Evolutionary conservation across 352 stramenopile species (phyloP), one percentile per base, ranked within the genome.

Genomic region (Saprolegnia diclina): DNA sequence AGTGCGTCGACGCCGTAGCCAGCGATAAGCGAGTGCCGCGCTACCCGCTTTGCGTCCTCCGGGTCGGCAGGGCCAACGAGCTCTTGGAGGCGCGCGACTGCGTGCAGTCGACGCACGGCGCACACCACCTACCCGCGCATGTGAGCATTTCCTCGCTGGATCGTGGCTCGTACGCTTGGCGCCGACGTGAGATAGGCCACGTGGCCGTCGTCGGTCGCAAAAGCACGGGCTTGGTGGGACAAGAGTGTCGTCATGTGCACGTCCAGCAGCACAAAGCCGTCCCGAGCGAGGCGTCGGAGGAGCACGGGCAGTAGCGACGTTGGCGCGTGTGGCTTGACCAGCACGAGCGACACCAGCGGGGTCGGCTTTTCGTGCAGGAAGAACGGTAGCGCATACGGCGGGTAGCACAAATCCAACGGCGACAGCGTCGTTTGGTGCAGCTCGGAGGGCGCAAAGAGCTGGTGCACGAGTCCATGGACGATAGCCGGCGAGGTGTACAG

Each of bases 31-130:
- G 63, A 62, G 37, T 62, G 52, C 26, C 63, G 29, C 18, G 63
- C 63, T 21, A 24, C 6, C 32, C 44, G 50, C 10, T 45, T 44
- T 18, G 63, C 63, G 11, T 37, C 32, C 9, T 29, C 50, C 14
- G 63, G 63, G 26, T 69, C 45, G n/a, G 42, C 16, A 9, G 63
- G 63, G 21, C 63, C 63, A 18, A 69, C 63, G 7, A 69, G 26
- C 22, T 18, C 38, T 37, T 63, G 26, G 10, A 69, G 63, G 13
- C 63, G 63, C 22, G 63, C 6, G n/a, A 69, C 50, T 9, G 29
- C 53, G 42, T 61, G 46, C 4, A 53, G 9, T 10, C 63, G 45
- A 9, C 63, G 63, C 14, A 63, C 37, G 19, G n/a, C 0, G n/a
- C 19, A 40, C 29, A 67, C 38, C 13, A 67, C 29, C 62, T 67